Evolutionary conservation across 345 rosid species (phyloP), one percentile per base, ranked within the genome.

Genomic region (Rubroshorea leprosula): DNA sequence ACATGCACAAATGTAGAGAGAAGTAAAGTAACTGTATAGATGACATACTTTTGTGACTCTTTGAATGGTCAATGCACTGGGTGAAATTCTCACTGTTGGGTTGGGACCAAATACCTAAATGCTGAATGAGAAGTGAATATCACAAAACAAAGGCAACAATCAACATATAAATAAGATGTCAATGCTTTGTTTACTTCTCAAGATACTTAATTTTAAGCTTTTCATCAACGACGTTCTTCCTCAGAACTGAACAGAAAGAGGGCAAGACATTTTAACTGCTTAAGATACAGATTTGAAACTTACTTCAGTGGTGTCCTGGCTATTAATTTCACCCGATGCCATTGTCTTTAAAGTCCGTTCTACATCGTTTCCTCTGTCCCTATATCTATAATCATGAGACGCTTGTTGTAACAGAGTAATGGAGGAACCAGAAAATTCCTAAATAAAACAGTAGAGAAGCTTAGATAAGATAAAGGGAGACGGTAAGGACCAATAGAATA

Each of bases 51-150:
- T 82, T 86, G 47, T 67, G 82, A 56, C 61, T 85, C 68, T 66
- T 81, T 47, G 80, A 50, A 52, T 43, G 70, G 59, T 68, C 87
- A 61, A 89, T 72, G 69, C 99, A 93, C 65, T 83, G 94, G 21
- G 76, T 77, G 80, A 76, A 85, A 72, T 89, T 86, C 38, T 83
- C 82, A 46, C 94, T 89, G 63, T 80, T 72, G 38, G 97, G 96
- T 72, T 76, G 78, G 31, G 86, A 80, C 99, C 95, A 93, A 54
- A 89, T 82, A 68, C 82, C 96, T 69, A 87, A 69, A 58, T 65
- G 67, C 99, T 93, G 77, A 70, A 75, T 21, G 23, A 66, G 57
- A 64, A 72, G 61, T 38, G 53, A 57, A 70, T 29, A 51, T 67
- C 46, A 24, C 8, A 17, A 20, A 7, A 49, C 0, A 20, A 20